Conservation (phyloP, 768 basidiomycete species). For the Boletus barrowsii region DNA sequence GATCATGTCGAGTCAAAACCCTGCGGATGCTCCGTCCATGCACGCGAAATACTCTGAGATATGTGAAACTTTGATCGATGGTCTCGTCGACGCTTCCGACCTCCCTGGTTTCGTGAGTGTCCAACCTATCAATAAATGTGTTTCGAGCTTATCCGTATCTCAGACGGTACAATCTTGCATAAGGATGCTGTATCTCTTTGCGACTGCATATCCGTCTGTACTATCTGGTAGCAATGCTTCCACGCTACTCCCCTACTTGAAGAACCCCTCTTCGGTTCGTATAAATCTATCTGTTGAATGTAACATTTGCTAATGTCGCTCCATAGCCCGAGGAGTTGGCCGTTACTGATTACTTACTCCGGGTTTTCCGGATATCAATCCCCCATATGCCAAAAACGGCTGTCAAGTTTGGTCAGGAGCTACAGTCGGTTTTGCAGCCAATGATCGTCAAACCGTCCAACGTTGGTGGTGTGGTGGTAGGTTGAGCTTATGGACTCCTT, state of each 20-base stretch:
- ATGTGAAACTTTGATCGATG: slow-evolving; percentile 82
- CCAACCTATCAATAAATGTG: neutral
- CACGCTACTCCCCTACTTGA: slow-evolving; percentile 86
- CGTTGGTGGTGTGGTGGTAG: slow-evolving; percentile 62
- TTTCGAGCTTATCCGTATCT: neutral
- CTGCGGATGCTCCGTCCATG: slow-evolving; percentile 47
- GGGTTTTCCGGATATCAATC: slow-evolving; percentile 82
- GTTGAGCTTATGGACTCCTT: slow-evolving; percentile 13
- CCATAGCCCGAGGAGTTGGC: slow-evolving; percentile 75
- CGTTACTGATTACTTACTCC: slow-evolving; percentile 82
- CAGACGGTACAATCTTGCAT: slow-evolving; percentile 84
- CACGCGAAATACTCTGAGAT: slow-evolving; percentile 75
- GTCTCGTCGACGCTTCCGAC: slow-evolving; percentile 82
- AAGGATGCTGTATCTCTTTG: slow-evolving; percentile 79
- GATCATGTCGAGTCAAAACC: slow-evolving; percentile 74
- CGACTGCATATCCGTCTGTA: slow-evolving; percentile 77
- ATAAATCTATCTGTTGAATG: neutral
- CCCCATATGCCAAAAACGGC: slow-evolving; percentile 90
- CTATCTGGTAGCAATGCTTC: slow-evolving; percentile 83
- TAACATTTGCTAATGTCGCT: neutral
- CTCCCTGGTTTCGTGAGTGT: slow-evolving; percentile 69
- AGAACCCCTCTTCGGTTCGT: slow-evolving; percentile 72
- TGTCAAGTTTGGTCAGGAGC: slow-evolving; percentile 80
- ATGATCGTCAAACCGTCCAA: slow-evolving; percentile 88
- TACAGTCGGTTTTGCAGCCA: slow-evolving; percentile 77